These are phyloP conservation scores for Eucalyptus paniculata DNA, from an alignment of 345 rosid species.

Conservation along the genomic window DNA sequence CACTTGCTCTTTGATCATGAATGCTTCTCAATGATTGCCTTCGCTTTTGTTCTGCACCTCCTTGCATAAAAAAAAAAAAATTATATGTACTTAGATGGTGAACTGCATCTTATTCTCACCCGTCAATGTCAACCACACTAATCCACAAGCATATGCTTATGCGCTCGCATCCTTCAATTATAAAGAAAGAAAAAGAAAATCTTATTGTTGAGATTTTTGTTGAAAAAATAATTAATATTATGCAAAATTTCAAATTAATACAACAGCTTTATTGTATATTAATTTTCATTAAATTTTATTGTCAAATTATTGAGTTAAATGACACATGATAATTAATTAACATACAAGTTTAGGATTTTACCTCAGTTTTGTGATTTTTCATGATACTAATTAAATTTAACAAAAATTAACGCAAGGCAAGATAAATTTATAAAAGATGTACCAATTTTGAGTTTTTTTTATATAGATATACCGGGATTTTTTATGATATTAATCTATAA, in stretches of 20 bases:
- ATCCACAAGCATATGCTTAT: not conserved
- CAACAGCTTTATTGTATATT: too few species aligned
- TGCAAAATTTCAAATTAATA: too few species aligned
- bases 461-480: too few species aligned
- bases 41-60: not conserved
- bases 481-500: too few species aligned
- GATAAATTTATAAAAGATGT: accelerated
- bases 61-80: not conserved
- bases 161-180: not conserved
- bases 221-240: not conserved
- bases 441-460: too few species aligned
- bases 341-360: accelerated
- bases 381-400: too few species aligned
- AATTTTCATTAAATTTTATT: too few species aligned
- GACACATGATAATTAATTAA: too few species aligned
- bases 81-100: too few species aligned
- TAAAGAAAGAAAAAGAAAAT: not conserved
- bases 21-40: not conserved
- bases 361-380: accelerated
- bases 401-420: accelerated
- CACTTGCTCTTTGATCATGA: not conserved
- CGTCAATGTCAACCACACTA: not conserved
- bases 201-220: not conserved
- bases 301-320: accelerated
- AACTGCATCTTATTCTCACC: not conserved